Percentiles rank a stretch among this genome's conserved stretches.
phyloP scores from a whole-genome alignment of 306 rosid species.

The Rosa rugosa region DNA sequence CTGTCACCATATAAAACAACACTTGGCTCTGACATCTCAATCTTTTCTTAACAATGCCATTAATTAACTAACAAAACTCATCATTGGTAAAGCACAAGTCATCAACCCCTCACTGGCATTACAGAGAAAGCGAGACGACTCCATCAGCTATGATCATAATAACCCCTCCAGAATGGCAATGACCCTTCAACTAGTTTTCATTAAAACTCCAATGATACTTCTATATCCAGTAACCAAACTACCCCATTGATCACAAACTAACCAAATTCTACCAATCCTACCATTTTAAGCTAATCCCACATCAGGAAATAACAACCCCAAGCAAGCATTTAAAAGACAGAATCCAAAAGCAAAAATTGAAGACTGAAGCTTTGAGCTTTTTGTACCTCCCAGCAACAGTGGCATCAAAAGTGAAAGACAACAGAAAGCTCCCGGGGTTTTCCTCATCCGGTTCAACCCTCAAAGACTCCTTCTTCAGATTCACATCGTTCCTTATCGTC shows the following conservation, averaged over 20 bases:
- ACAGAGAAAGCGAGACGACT: not conserved
- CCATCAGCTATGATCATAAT: not conserved
- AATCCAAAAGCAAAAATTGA: not conserved
- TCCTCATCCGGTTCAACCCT: constrained; percentile 72
- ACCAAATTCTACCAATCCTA: not conserved
- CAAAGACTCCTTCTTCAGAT: constrained; percentile 86
- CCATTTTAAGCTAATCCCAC: constrained; percentile 1
- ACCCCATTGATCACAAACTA: not conserved
- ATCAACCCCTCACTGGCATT: not conserved
- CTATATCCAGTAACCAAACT: not conserved
- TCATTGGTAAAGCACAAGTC: not conserved
- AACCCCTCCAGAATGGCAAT: constrained; percentile 2
- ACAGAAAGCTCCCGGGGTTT: constrained; percentile 64
- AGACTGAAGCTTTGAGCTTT: not conserved
- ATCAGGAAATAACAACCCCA: not conserved
- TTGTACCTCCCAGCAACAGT: constrained; percentile 80
- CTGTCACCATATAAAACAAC: not conserved
- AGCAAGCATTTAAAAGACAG: not conserved
- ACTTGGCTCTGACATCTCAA: not conserved
- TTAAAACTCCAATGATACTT: not conserved
- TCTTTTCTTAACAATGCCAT: not conserved
- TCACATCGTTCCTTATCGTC: constrained; percentile 83
- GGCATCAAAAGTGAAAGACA: constrained; percentile 80
- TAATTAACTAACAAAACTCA: not conserved
- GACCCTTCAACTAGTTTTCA: not conserved